Conservation (phyloP, 73 alveolate genomes). For the Diophrys appendiculata region DNA sequence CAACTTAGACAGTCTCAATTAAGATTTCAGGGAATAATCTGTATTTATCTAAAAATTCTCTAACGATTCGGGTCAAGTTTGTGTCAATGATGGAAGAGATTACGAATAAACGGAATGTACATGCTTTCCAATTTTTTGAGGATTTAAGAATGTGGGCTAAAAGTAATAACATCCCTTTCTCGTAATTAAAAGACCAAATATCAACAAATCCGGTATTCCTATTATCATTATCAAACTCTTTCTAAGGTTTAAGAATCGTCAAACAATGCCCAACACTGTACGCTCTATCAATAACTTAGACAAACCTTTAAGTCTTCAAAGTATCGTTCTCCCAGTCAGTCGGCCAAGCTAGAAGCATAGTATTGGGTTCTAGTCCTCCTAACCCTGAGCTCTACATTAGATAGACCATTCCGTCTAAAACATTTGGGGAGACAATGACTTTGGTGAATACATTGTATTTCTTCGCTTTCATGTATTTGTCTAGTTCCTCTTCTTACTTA, state of each 20-base stretch:
- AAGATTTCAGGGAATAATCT: slow-evolving; percentile 40
- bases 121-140: slow-evolving; percentile 54
- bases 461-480: slow-evolving; percentile 50
- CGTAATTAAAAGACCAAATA: slow-evolving; percentile 72
- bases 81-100: slow-evolving; percentile 40
- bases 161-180: slow-evolving; percentile 62
- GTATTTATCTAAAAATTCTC: slow-evolving; percentile 54
- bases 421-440: slow-evolving; percentile 49
- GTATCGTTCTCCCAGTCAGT: slow-evolving; percentile 65
- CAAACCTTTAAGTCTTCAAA: slow-evolving; percentile 42
- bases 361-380: slow-evolving; percentile 76
- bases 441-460: slow-evolving; percentile 63
- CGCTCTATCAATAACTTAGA: slow-evolving; percentile 38
- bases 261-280: slow-evolving; percentile 54
- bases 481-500: slow-evolving; percentile 50
- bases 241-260: slow-evolving; percentile 56
- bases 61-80: slow-evolving; percentile 38
- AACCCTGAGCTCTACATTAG: slow-evolving; percentile 64
- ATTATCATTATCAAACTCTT: slow-evolving; percentile 44
- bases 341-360: slow-evolving; percentile 74
- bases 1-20: slow-evolving; percentile 56
- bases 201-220: slow-evolving; percentile 65
- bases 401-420: slow-evolving; percentile 53
- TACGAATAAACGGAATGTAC: slow-evolving; percentile 53
- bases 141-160: slow-evolving; percentile 46